phyloP scores from a whole-genome alignment of 2,329 filamentous ascomycete species.

The Xylariaceae sp. region DNA sequence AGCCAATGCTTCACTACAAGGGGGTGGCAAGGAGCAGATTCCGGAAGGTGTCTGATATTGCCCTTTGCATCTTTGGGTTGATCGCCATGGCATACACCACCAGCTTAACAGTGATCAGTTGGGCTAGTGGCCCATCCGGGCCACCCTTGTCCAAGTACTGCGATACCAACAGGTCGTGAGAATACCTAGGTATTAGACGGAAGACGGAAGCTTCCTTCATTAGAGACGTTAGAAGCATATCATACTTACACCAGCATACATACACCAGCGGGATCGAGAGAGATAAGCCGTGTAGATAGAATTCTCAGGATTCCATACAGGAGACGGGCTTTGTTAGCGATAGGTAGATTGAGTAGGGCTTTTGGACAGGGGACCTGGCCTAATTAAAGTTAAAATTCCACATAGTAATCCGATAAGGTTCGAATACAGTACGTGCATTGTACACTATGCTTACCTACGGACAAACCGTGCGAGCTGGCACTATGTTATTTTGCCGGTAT shows the following conservation, averaged over 20 bases:
- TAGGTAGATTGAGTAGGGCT: not conserved
- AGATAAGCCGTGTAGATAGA: not conserved
- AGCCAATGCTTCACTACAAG: slow-evolving; percentile 89
- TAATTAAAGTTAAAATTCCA: not conserved
- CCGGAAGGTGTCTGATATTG: slow-evolving; percentile 72
- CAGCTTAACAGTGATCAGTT: slow-evolving; percentile 80
- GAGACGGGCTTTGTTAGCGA: slow-evolving; percentile 12
- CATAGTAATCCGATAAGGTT: not conserved
- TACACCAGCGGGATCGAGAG: slow-evolving; percentile 22
- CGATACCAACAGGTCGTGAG: slow-evolving; percentile 43
- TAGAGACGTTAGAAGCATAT: slow-evolving; percentile 24
- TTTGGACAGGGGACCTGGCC: not conserved
- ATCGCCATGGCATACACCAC: slow-evolving; percentile 94
- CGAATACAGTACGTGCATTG: too few species aligned
- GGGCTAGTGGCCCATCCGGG: slow-evolving; percentile 63
- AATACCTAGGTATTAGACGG: not conserved
- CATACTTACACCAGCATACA: slow-evolving; percentile 31
- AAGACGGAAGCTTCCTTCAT: not conserved
- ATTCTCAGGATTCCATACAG: not conserved
- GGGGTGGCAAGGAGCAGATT: slow-evolving; percentile 71
- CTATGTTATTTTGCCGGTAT: not conserved
- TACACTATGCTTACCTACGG: too few species aligned
- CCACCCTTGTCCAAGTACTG: slow-evolving; percentile 57
- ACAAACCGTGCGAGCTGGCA: not conserved
- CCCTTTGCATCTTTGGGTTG: slow-evolving; percentile 79